phyloP scores from a whole-genome alignment of 805 yeast species.

The Saturnispora dispora region DNA sequence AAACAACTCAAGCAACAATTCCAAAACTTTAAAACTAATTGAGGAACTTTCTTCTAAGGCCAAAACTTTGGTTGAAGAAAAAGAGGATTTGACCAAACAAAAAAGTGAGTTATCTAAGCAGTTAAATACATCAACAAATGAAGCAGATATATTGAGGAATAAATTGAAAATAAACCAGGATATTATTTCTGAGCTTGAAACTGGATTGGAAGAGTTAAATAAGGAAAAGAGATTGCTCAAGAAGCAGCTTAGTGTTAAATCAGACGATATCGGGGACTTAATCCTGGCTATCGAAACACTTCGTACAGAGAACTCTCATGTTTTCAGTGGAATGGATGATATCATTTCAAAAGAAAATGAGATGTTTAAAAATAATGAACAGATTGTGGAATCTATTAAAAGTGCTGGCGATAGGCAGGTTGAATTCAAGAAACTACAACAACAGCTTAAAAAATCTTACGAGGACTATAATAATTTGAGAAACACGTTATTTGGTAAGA shows the following conservation, averaged over 20 bases:
- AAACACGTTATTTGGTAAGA: constrained; percentile 23
- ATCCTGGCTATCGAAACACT: constrained; percentile 2
- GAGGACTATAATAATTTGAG: constrained; percentile 27
- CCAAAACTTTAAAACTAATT: background rate
- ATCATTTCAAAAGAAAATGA: background rate
- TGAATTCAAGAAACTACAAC: background rate
- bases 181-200: constrained; percentile 15
- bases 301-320: background rate
- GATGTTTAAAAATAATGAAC: constrained; percentile 16
- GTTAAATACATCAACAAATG: background rate
- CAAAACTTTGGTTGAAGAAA: constrained; percentile 1
- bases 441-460: constrained; percentile 2
- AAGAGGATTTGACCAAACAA: background rate
- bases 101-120: background rate
- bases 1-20: background rate
- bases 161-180: background rate
- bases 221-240: constrained; percentile 2
- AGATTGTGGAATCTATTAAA: constrained; percentile 15
- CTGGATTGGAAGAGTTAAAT: constrained; percentile 2
- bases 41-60: constrained; percentile 10
- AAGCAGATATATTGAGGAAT: background rate
- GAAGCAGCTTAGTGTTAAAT: constrained; percentile 3
- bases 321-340: constrained; percentile 1
- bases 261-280: constrained; percentile 6
- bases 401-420: constrained; percentile 12